These are phyloP conservation scores for Panellus pusillus DNA, from an alignment of 768 basidiomycete genomes.

Conservation along the genomic window DNA sequence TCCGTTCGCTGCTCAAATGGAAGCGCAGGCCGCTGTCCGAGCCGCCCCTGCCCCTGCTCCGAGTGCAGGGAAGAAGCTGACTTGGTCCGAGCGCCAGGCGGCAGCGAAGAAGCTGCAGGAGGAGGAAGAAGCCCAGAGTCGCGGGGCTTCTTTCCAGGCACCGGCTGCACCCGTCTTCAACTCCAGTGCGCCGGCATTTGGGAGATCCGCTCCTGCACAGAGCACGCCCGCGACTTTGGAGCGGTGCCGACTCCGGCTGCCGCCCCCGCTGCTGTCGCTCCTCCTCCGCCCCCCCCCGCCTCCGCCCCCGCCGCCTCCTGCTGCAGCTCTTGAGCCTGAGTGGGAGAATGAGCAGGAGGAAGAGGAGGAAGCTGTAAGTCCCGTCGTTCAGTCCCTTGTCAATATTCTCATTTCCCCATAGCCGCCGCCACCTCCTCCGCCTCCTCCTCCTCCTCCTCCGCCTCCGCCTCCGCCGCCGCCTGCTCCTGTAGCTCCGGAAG, in stretches of 20 bases:
- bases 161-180: slow-evolving; percentile 42
- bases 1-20: slow-evolving; percentile 68
- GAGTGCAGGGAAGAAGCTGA: slow-evolving; percentile 70
- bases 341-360: slow-evolving; percentile 31
- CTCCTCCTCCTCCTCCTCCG: slow-evolving; percentile 45
- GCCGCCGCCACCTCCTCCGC: slow-evolving; percentile 40
- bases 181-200: slow-evolving; percentile 49
- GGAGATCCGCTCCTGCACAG: slow-evolving; percentile 39
- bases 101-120: slow-evolving; percentile 84
- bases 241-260: slow-evolving; percentile 38
- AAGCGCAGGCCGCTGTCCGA: slow-evolving; percentile 32
- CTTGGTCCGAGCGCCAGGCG: slow-evolving; percentile 93
- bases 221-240: slow-evolving; percentile 46
- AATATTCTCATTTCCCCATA: slow-evolving; percentile 16
- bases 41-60: slow-evolving; percentile 25
- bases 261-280: slow-evolving; percentile 30
- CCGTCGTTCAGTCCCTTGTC: not conserved
- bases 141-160: slow-evolving; percentile 48
- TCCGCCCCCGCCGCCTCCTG: slow-evolving; percentile 24
- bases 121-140: slow-evolving; percentile 72
- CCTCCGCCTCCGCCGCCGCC: slow-evolving; percentile 41
- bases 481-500: slow-evolving; percentile 31
- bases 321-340: slow-evolving; percentile 25
- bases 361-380: not conserved
- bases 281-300: slow-evolving; percentile 22